Conservation (phyloP, 176 grass and related monocot genomes). For the Rhynchospora pubera region DNA sequence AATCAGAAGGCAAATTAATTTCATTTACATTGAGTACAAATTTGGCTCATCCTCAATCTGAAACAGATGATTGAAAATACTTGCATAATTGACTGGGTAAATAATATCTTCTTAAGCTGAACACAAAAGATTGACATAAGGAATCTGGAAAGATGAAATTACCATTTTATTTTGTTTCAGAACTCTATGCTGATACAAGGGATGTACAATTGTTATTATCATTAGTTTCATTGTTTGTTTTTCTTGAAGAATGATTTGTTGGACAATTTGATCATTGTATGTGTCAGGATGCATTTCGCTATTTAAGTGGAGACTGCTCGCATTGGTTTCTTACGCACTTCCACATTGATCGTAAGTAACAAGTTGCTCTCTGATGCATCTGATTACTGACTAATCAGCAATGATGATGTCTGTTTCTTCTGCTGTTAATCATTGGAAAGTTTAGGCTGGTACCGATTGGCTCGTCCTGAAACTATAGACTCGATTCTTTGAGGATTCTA, state of each 20-base stretch:
- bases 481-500: neutral
- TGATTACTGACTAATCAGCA: neutral
- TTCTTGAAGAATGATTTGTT: neutral
- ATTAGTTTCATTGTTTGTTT: neutral
- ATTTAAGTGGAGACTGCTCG: conserved; percentile 70
- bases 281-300: conserved; percentile 85
- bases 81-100: conserved; percentile 2
- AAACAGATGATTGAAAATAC: neutral
- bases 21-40: neutral
- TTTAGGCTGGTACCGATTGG: neutral
- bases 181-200: neutral
- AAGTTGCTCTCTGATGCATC: neutral
- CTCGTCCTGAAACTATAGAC: neutral
- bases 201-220: neutral
- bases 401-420: neutral
- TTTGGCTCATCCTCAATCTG: neutral
- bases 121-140: neutral
- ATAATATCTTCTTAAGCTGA: neutral
- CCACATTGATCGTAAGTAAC: conserved; percentile 84
- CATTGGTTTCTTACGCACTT: conserved; percentile 98
- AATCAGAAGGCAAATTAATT: neutral
- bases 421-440: neutral
- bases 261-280: conserved; percentile 27
- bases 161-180: neutral
- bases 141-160: neutral